Evolutionary conservation across 106 monocot genomes (phyloP), one percentile per base, ranked within the genome.

Genomic region (Agapanthus africanus): DNA sequence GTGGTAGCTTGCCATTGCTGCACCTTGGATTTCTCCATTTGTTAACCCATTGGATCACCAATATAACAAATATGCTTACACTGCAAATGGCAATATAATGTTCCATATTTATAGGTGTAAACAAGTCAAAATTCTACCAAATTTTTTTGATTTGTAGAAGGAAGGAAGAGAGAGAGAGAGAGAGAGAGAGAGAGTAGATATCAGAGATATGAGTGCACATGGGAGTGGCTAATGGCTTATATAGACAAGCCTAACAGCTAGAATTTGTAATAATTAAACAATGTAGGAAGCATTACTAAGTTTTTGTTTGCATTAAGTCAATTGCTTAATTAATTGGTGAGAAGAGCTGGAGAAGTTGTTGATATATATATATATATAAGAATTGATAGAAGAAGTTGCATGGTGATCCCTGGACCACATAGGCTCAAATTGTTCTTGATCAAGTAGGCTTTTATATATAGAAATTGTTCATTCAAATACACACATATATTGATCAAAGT

Each of bases 1-100:
- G 80, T 4, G 84, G 84, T 22, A 84, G 84, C 28, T 42, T 80
- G 19, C 84, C 80, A 21, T 49, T 75, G 85, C 78, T 75, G 85
- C 78, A 77, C 41, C 35, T 74, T 0, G 77, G 80, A 11, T 77
- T 73, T 62, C 47, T 77, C 80, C 84, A 84, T 59, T 65, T 77
- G 26, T 71, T 25, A 40, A 65, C 37, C 8, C n/a, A 21, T 22
- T 40, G 6, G 21, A 40, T 38, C 13, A 44, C 1, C 66, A 22
- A 66, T 66, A 66, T 44, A 41, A 66, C 28, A 27, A 66, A 11
- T 40, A 66, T 66, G 66, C 42, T 66, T 44, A 44, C 40, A 66
- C 40, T 44, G 41, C 40, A 66, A 44, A 66, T 66, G 42, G 42
- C 66, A 66, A 30, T 37, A 66, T 42, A 66, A 66, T 6, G 14